Base-by-base conservation (phyloP, 805 yeast genomes). In the Lachancea waltii region DNA sequence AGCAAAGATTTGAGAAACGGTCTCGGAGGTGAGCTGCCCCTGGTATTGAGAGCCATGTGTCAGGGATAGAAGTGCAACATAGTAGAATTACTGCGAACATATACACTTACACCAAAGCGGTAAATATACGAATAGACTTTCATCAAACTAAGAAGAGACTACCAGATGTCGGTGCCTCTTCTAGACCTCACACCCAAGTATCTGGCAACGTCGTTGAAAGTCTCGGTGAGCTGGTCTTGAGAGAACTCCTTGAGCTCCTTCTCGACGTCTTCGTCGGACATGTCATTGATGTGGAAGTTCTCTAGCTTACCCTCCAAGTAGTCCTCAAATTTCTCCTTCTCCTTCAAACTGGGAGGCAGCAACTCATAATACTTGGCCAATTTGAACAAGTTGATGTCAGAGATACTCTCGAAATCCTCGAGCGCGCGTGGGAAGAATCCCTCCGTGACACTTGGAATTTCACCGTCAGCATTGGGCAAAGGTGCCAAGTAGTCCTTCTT, bases 401-500 rank as follows among this genome's bases (percentile, higher is more conserved):
- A 45, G 26, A 85, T 56, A 2, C 60, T 58, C 28, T 62, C 60
- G 46, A 83, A 80, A 0, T 75, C 78, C 1, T 56, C 65, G 16
- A 78, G 53, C 2, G 81, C 77, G 7, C 54, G 54, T 6, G 95
- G 95, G 58, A 76, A 83, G 7, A 57, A 41, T 2, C 50, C 48
- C 2, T 43, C 49, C 13, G 46, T 43, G 7, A 63, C 67, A 3
- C 59, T 56, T 4, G 92, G 85, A 25, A 67, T 68, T 30, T 76
- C 84, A 17, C 95, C 95, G 56, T 84, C 92, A n/a, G 75, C 69
- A 51, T 80, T 81, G n/a, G 81, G 74, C 40, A 86, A 58, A 1
- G 89, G 81, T 0, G 82, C 83, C n/a, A 86, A 52, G 5, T 57
- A 45, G 13, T 69, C 77, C 11, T 63, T 63, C 8, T 62, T 60